Percentiles rank a stretch among this genome's conserved stretches.
These are phyloP conservation scores for Neurospora sp. DNA, from an alignment of 495 filamentous ascomycete species.

Conservation along the genomic window DNA sequence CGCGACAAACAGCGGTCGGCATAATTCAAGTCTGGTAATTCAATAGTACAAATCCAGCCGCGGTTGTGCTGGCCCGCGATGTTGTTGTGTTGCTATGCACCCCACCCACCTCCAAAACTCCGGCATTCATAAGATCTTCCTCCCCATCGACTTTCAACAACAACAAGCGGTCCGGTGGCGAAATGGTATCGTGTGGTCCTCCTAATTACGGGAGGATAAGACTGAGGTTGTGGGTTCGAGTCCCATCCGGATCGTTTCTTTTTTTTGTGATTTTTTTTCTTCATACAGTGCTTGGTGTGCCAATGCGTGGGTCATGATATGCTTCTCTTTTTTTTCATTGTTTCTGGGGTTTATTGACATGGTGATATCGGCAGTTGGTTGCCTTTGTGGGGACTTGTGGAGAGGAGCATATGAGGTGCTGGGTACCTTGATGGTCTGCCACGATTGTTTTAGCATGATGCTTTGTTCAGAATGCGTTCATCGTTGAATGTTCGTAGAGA, in stretches of 20 bases:
- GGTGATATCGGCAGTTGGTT: neutral
- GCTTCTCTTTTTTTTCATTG: neutral
- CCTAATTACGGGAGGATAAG: neutral
- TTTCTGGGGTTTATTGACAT: neutral
- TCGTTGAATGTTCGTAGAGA: neutral
- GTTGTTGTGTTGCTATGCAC: too few species aligned
- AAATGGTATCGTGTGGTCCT: conserved; percentile 1
- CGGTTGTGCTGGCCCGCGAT: too few species aligned
- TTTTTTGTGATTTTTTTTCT: neutral
- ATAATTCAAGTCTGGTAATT: too few species aligned
- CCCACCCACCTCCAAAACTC: neutral
- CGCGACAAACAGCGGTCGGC: too few species aligned
- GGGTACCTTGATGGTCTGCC: neutral
- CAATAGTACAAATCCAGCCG: too few species aligned
- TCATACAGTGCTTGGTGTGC: neutral
- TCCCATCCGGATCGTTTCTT: neutral
- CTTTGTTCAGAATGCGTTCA: neutral
- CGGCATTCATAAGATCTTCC: neutral
- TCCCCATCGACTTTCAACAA: neutral
- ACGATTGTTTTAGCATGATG: neutral
- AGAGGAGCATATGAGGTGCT: neutral
- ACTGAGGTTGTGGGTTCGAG: conserved; percentile 1
- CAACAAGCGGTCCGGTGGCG: neutral
- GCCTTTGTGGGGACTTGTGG: neutral
- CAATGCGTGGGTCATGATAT: neutral